These are phyloP conservation scores for Brasilioporus rufonigricans DNA, from an alignment of 768 basidiomycete species.

Conservation along the genomic window DNA sequence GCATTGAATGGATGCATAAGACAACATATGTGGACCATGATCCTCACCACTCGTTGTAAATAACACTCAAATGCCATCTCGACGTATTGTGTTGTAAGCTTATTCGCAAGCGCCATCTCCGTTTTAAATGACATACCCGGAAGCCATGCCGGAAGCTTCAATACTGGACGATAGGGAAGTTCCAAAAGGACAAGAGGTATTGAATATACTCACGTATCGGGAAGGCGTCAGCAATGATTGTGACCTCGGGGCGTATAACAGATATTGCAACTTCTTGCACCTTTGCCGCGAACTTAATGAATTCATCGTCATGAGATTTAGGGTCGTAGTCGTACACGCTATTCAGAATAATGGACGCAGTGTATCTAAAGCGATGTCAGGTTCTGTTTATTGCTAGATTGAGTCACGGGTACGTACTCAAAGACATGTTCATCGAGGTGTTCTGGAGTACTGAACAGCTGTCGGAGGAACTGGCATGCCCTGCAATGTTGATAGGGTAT, in stretches of 20 bases:
- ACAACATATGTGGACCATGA: neutral
- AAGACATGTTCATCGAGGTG: neutral
- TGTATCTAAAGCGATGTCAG: constrained; percentile 1
- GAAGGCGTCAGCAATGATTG: neutral
- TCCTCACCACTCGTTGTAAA: constrained; percentile 1
- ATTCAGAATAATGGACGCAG: constrained; percentile 3
- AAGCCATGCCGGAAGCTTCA: constrained; percentile 15
- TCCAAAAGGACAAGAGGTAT: neutral
- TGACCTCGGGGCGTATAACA: constrained; percentile 4
- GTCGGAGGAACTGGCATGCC: constrained; percentile 28
- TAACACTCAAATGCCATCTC: neutral
- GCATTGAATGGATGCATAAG: neutral
- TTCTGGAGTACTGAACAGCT: constrained; percentile 31
- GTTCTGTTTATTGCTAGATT: neutral
- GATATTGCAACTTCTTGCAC: neutral
- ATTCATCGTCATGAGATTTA: neutral
- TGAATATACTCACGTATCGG: neutral
- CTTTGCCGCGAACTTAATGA: neutral
- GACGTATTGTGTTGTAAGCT: neutral
- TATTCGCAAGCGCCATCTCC: neutral
- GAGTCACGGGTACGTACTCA: constrained; percentile 28
- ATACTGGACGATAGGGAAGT: neutral
- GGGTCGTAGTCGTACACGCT: constrained; percentile 15
- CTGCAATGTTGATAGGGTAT: constrained; percentile 26
- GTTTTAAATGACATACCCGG: constrained; percentile 4